Percentiles rank a stretch among this genome's conserved stretches.
phyloP scores from a whole-genome alignment of 1,139 yeast genomes.

The Geotrichum siamense region DNA sequence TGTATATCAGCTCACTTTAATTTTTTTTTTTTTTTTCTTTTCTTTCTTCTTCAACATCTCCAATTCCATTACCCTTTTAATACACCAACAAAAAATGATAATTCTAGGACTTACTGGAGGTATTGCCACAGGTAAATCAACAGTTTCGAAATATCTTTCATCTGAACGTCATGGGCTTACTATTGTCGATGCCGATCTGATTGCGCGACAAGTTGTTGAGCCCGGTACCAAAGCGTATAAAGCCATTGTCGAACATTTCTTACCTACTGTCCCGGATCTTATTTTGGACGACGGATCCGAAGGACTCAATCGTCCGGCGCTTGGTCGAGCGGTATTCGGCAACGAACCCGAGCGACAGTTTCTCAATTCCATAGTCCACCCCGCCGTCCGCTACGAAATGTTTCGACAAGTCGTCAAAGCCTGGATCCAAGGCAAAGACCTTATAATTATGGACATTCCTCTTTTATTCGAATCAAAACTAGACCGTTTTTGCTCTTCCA shows the following conservation, averaged over 20 bases:
- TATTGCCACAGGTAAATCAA: slow-evolving; percentile 90
- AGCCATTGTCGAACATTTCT: slow-evolving; percentile 55
- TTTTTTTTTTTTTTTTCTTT: no score
- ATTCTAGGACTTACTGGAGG: slow-evolving; percentile 94
- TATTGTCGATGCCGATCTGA: slow-evolving; percentile 80
- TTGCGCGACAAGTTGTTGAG: slow-evolving; percentile 77
- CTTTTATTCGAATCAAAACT: slow-evolving; percentile 74
- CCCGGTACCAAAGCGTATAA: slow-evolving; percentile 72
- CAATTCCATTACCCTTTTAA: no score
- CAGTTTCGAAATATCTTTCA: slow-evolving; percentile 65
- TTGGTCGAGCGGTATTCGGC: slow-evolving; percentile 77
- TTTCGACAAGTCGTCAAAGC: slow-evolving; percentile 48
- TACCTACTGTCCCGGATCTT: slow-evolving; percentile 48
- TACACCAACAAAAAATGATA: no score
- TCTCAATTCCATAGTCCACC: slow-evolving; percentile 78
- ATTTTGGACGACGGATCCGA: slow-evolving; percentile 42
- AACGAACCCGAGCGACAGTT: slow-evolving; percentile 45
- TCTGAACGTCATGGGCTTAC: slow-evolving; percentile 46
- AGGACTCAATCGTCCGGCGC: slow-evolving; percentile 50
- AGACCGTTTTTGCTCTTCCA: slow-evolving; percentile 61
- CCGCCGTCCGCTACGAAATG: slow-evolving; percentile 73
- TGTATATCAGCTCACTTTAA: no score
- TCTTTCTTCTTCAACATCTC: no score
- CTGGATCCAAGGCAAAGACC: slow-evolving; percentile 45
- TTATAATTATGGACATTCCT: slow-evolving; percentile 85